A percentile compares a stretch with the other conserved stretches of the same genome.
phyloP scores from a whole-genome alignment of 192 early-diverging fungal species.

The Oehlia diaphana region DNA sequence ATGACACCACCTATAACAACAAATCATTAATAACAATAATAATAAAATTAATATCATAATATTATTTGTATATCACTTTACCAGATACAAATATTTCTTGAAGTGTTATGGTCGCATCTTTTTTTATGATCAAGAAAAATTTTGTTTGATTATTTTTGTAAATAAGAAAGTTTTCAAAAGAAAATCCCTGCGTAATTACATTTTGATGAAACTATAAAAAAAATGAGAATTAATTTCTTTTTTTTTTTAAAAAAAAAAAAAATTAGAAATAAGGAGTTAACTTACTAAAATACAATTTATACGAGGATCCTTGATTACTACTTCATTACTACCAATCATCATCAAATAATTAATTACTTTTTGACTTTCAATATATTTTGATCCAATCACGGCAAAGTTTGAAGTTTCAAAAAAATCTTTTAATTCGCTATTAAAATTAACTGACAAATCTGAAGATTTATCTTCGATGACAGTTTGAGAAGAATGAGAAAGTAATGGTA shows the following conservation, averaged over 20 bases:
- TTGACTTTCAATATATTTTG: background rate
- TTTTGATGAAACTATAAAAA: background rate
- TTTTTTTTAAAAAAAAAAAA: background rate
- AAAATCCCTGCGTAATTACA: background rate
- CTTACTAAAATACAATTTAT: background rate
- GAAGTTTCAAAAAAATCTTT: background rate
- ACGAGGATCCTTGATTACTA: background rate
- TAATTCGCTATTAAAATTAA: background rate
- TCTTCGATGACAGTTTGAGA: background rate
- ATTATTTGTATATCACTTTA: background rate
- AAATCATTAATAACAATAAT: background rate
- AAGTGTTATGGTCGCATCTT: background rate
- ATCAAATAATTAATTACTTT: background rate
- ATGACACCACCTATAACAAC: background rate
- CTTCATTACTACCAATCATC: background rate
- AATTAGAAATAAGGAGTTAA: background rate
- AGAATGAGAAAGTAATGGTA: too few species aligned
- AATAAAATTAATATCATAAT: background rate
- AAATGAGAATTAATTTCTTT: background rate
- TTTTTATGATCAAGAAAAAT: background rate
- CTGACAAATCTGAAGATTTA: background rate
- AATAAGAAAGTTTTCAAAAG: background rate
- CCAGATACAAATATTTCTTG: background rate
- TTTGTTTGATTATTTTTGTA: background rate
- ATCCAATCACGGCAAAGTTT: background rate